Base-by-base conservation (phyloP, 2,329 filamentous ascomycete genomes). In the Pestalotiopsis sp. region DNA sequence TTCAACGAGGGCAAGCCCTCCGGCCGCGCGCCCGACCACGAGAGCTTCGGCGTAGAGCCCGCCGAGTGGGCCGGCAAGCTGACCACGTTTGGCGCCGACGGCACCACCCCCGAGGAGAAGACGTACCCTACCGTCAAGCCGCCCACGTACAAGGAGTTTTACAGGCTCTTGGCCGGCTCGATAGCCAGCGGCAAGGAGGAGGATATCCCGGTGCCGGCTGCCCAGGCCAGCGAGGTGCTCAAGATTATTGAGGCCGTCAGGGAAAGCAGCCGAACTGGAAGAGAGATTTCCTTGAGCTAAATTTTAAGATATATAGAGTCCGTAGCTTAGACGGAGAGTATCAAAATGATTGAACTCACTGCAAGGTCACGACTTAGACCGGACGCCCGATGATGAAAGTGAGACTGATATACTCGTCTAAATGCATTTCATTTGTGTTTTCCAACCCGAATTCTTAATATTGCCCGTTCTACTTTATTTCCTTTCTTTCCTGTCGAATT, bases 71-170 rank as follows among this genome's bases (percentile, higher is more conserved):
- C 88, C 66, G 90, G 91, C 71, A 86, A 77, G 69, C 79, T 94
- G 71, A 87, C 88, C 7, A 82, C 87, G 4, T 78, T 91, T 1
- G 82, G 84, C 9, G 82, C 79, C 3, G 84, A 87, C 13, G 88
- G 84, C 57, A 83, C 83, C 69, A 45, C 39, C 13, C 80, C 88
- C 3, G 82, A 81, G 66, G 85, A 85, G 67, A 81, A 84, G 66
- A 77, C 82, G 1, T 83, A 84, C 57, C 87, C 88, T 1, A 91
- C 90, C 2, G 82, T 91, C 2, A 82, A 89, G 76, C 90, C 91
- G 0, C 79, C 85, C 69, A 94, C 92, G 3, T 96, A 93, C 78
- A 83, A 83, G 25, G 86, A 87, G 73, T 91, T 93, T 71, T 95
- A 95, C 79, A 78, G 84, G 67, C 79, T 82, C 3, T 82, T 88